Base-by-base conservation (phyloP, 2,329 filamentous ascomycete genomes). In the Diaporthe sp. region DNA sequence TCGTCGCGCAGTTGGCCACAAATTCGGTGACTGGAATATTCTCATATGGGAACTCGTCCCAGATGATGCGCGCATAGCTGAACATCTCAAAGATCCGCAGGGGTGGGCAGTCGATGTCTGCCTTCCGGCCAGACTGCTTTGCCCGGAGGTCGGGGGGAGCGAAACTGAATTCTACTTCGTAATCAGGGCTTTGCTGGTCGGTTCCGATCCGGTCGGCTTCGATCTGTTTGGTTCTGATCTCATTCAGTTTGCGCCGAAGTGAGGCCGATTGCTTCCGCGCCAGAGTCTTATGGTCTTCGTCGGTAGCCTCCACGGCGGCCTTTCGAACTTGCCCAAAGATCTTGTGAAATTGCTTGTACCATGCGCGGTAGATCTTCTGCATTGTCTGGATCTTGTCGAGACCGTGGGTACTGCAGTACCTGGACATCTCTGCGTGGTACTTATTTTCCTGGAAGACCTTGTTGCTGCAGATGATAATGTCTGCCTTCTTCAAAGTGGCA, bases 41-140 rank as follows among this genome's bases (percentile, higher is more conserved):
- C 51, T 82, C 78, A 74, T 87, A 87, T 0, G 86, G 86, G 76
- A 85, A 86, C 75, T 88, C 86, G 74, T 88, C 86, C 77, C 84
- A 84, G 13, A 88, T 80, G 15, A 87, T 79, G 5, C 85, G 82
- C 25, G 82, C 76, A 46, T 81, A 87, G 46, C 80, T 84, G 75
- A 83, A 86, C 53, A 80, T 79, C 75, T 87, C 84, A 0, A 87
- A 78, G 3, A 83, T 46, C 44, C 59, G 10, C 44, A 25, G 15
- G 17, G 65, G 71, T 1, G 22, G 25, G 62, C 62, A 70, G 4
- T 37, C 53, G 46, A 1, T 10, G 37, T 25, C n/a, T 22, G 13
- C n/a, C 49, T 55, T 55, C 15, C 31, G 22, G 22, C 10, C 7
- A n/a, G 28, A 13, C n/a, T 59, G 34, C 19, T 12, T 51, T 13